Conservation (phyloP, 768 basidiomycete genomes). For the Tricholoma saponaceum region DNA sequence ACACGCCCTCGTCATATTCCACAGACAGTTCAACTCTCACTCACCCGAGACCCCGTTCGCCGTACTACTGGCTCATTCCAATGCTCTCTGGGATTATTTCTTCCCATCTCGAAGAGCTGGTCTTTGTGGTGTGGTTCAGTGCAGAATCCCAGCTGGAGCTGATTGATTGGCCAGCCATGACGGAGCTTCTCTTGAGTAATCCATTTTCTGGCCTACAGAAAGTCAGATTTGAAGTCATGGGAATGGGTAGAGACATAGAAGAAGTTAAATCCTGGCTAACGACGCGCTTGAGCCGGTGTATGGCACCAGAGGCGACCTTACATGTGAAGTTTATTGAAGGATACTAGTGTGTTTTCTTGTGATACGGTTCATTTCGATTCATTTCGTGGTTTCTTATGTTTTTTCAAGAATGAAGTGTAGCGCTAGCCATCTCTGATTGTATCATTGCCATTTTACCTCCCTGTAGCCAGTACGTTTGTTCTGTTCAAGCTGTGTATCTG, state of each 20-base stretch:
- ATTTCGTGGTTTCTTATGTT: not conserved
- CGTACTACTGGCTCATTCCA: conserved; percentile 24
- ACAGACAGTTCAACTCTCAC: conserved; percentile 1
- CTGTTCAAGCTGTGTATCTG: not conserved
- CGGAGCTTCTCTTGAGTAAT: conserved; percentile 13
- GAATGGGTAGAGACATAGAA: conserved; percentile 23
- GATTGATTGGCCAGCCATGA: conserved; percentile 27
- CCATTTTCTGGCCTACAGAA: conserved; percentile 9
- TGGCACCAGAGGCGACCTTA: not conserved
- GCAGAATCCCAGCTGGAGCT: conserved; percentile 27
- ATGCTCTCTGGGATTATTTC: conserved; percentile 23
- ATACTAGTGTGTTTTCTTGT: not conserved
- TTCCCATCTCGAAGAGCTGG: conserved; percentile 14
- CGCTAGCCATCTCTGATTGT: not conserved
- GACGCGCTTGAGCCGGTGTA: conserved; percentile 15
- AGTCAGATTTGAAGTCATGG: conserved; percentile 26
- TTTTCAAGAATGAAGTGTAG: no score
- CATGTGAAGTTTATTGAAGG: conserved; percentile 1
- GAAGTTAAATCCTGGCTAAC: conserved; percentile 23
- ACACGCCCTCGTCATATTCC: not conserved
- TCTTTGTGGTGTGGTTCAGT: conserved; percentile 30
- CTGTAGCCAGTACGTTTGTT: not conserved
- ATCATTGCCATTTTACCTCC: not conserved
- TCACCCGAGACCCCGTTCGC: conserved; percentile 9
- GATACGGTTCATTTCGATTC: not conserved